phyloP scores from a whole-genome alignment of 2,329 filamentous ascomycete species.

The Diaporthe vaccinii region DNA sequence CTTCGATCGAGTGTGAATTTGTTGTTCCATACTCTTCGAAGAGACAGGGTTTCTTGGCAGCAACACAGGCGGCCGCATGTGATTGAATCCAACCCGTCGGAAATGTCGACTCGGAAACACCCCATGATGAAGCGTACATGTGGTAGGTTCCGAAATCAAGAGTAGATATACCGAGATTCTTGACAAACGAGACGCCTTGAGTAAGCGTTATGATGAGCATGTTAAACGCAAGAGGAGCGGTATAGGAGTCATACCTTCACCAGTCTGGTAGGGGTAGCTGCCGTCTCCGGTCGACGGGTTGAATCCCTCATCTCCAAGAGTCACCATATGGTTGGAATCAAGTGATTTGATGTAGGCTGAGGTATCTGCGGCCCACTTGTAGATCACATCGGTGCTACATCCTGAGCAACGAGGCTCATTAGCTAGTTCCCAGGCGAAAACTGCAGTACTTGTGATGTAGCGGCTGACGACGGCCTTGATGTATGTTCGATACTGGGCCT shows the following conservation, averaged over 20 bases:
- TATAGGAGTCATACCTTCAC: not conserved
- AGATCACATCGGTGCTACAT: slow-evolving; percentile 69
- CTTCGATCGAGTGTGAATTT: slow-evolving; percentile 10
- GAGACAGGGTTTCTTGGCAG: slow-evolving; percentile 38
- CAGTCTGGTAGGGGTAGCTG: slow-evolving; percentile 43
- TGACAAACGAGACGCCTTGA: slow-evolving; percentile 65
- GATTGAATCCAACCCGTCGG: slow-evolving; percentile 36
- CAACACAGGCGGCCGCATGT: slow-evolving; percentile 32
- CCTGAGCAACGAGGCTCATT: slow-evolving; percentile 72
- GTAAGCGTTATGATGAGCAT: slow-evolving; percentile 63
- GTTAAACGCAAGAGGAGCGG: not conserved
- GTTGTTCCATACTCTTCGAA: slow-evolving; percentile 37
- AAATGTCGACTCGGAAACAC: slow-evolving; percentile 3
- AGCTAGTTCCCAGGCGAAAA: slow-evolving; percentile 66
- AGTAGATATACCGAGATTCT: slow-evolving; percentile 63
- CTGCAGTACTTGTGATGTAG: slow-evolving; percentile 58
- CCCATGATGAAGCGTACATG: slow-evolving; percentile 49
- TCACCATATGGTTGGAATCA: slow-evolving; percentile 72
- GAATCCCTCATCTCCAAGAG: slow-evolving; percentile 68
- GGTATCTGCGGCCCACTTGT: slow-evolving; percentile 68
- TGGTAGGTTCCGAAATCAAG: slow-evolving; percentile 64
- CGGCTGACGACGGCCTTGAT: slow-evolving; percentile 59
- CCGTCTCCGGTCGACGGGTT: slow-evolving; percentile 46
- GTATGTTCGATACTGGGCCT: slow-evolving; percentile 65
- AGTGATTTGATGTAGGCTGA: slow-evolving; percentile 73